These are phyloP conservation scores for Deinandra increscens DNA, from an alignment of 129 eudicot species.

Conservation along the genomic window DNA sequence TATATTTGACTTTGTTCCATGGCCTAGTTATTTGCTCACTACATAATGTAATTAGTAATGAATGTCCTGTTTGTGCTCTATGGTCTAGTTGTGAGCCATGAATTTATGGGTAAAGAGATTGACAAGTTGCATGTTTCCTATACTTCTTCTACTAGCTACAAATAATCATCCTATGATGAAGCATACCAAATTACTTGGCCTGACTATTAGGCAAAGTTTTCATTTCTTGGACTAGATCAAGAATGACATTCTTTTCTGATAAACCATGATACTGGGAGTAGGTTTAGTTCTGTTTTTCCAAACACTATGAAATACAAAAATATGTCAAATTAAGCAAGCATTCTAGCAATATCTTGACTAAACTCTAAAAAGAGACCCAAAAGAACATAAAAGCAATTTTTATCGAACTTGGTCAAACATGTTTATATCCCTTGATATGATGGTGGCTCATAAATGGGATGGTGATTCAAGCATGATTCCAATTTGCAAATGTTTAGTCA, in stretches of 20 bases:
- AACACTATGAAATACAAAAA: neutral
- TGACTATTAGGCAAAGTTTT: conserved; percentile 1
- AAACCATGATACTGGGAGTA: conserved; percentile 16
- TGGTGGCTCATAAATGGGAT: neutral
- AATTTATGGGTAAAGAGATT: neutral
- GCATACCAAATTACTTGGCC: neutral
- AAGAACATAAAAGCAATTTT: neutral
- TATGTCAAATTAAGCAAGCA: conserved; percentile 1
- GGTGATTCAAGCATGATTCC: neutral
- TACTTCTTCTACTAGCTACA: conserved; percentile 7
- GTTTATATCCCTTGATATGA: neutral
- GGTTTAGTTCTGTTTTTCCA: neutral
- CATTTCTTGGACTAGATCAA: neutral
- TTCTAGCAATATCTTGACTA: neutral
- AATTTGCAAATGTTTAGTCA: neutral
- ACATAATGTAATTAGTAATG: neutral
- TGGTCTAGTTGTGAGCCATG: neutral
- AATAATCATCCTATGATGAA: neutral
- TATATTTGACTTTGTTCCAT: neutral
- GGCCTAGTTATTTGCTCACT: neutral
- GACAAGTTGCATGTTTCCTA: conserved; percentile 4
- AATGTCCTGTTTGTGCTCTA: conserved; percentile 1
- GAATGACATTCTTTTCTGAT: conserved; percentile 8
- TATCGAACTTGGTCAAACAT: neutral
- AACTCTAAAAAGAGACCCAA: neutral